These are phyloP conservation scores for Catunica adiposa DNA, from an alignment of 2,329 filamentous ascomycete genomes.

Conservation along the genomic window DNA sequence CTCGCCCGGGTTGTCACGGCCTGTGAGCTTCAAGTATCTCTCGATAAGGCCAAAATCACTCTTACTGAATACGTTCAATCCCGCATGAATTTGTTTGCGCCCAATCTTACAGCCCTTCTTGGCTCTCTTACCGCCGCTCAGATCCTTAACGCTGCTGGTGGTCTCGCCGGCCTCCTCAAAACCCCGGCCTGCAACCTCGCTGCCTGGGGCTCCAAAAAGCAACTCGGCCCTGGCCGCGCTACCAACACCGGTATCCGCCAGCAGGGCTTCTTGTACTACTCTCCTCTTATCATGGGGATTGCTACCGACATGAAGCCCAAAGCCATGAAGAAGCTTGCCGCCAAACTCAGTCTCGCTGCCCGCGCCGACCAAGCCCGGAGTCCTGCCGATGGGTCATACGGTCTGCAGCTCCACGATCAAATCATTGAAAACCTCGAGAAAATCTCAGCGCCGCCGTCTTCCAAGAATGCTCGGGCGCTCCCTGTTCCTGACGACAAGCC, in stretches of 20 bases:
- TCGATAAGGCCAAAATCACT: constrained; percentile 73
- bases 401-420: constrained; percentile 64
- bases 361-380: constrained; percentile 77
- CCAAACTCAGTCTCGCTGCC: constrained; percentile 85
- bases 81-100: constrained; percentile 89
- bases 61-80: constrained; percentile 92
- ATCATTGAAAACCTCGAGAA: constrained; percentile 82
- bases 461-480: constrained; percentile 71
- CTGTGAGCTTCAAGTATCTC: constrained; percentile 73
- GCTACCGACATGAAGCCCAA: constrained; percentile 78
- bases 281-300: constrained; percentile 71
- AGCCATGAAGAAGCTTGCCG: constrained; percentile 85
- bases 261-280: constrained; percentile 86
- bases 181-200: constrained; percentile 87
- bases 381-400: constrained; percentile 64
- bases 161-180: constrained; percentile 73
- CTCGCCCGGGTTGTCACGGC: constrained; percentile 57
- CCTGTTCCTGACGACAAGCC: constrained; percentile 93
- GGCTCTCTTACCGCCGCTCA: constrained; percentile 88
- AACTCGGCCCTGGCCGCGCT: constrained; percentile 59
- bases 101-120: constrained; percentile 79
- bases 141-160: constrained; percentile 86
- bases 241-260: constrained; percentile 84
- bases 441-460: constrained; percentile 76
- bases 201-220: constrained; percentile 79